phyloP scores from a whole-genome alignment of 306 rosid genomes.

The Vachellia pachyceras region DNA sequence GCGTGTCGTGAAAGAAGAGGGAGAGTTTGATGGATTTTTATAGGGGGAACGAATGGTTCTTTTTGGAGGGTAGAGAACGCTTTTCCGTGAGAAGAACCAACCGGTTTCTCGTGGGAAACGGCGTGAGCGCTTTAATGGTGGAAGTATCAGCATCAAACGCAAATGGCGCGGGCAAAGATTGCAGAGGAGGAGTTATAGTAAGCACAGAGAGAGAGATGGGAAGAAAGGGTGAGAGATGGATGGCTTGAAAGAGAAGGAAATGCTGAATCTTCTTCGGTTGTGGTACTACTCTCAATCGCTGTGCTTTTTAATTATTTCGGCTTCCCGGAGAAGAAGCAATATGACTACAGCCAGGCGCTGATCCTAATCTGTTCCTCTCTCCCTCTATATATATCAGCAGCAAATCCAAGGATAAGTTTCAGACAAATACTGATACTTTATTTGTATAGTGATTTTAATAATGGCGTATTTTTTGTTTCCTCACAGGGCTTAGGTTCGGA shows the following conservation, averaged over 20 bases:
- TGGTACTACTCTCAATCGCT: conserved; percentile 10
- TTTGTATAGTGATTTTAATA: conserved; percentile 12
- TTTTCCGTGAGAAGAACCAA: conserved; percentile 29
- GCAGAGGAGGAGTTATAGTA: not conserved
- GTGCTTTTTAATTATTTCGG: conserved; percentile 47
- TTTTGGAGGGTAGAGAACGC: conserved; percentile 39
- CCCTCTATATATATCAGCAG: not conserved
- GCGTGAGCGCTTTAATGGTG: conserved; percentile 61
- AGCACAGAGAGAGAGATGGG: not conserved
- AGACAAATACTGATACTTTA: conserved; percentile 6
- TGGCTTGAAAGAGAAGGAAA: conserved; percentile 75
- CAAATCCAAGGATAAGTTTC: not conserved
- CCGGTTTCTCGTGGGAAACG: conserved; percentile 62
- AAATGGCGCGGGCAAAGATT: conserved; percentile 2
- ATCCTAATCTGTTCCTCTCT: not conserved
- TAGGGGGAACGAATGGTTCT: conserved; percentile 8
- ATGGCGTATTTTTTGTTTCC: conserved; percentile 31
- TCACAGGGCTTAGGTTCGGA: conserved; percentile 54
- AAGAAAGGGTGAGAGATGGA: not conserved
- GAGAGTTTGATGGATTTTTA: conserved; percentile 34
- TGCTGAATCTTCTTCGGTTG: conserved; percentile 34
- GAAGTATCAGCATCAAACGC: conserved; percentile 34
- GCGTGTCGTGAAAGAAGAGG: conserved; percentile 12
- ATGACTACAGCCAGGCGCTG: not conserved
- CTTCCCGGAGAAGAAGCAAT: conserved; percentile 72